Conservation (phyloP, 140 eudicot species). For the Anethum foeniculum region DNA sequence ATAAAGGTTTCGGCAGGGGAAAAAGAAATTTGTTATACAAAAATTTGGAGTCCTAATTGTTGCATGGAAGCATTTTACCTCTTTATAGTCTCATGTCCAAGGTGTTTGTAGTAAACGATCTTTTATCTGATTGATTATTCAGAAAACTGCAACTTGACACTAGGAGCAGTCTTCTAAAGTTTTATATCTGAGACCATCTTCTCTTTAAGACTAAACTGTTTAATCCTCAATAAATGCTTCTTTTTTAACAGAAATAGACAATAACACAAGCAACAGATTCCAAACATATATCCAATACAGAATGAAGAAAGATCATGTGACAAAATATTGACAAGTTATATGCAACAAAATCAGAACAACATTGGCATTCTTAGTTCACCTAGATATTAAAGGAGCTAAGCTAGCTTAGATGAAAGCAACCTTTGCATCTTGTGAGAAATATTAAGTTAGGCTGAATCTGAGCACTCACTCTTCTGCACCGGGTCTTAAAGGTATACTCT, state of each 20-base stretch:
- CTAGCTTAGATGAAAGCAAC: background rate
- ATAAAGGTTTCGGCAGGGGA: background rate
- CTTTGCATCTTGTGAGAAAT: conserved; percentile 1
- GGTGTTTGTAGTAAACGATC: background rate
- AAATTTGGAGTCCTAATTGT: background rate
- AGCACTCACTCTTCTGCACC: conserved; percentile 86
- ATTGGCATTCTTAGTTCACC: background rate
- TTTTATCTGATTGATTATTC: background rate
- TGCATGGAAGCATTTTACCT: background rate
- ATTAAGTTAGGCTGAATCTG: conserved; percentile 11
- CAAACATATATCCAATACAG: background rate
- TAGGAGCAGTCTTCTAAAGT: background rate
- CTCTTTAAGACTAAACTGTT: background rate
- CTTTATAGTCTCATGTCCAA: background rate
- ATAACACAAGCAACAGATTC: background rate
- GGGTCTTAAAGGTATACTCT: conserved; percentile 73
- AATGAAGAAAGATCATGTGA: background rate
- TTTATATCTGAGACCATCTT: background rate
- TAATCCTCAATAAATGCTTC: background rate
- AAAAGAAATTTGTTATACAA: background rate
- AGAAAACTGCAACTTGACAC: background rate
- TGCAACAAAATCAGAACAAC: background rate
- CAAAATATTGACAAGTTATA: background rate
- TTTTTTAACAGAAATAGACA: background rate
- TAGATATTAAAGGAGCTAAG: background rate